Percentiles rank a stretch among this genome's conserved stretches.
These are phyloP conservation scores for Tympanopsis confertula DNA, from an alignment of 2,329 filamentous ascomycete genomes.

Conservation along the genomic window DNA sequence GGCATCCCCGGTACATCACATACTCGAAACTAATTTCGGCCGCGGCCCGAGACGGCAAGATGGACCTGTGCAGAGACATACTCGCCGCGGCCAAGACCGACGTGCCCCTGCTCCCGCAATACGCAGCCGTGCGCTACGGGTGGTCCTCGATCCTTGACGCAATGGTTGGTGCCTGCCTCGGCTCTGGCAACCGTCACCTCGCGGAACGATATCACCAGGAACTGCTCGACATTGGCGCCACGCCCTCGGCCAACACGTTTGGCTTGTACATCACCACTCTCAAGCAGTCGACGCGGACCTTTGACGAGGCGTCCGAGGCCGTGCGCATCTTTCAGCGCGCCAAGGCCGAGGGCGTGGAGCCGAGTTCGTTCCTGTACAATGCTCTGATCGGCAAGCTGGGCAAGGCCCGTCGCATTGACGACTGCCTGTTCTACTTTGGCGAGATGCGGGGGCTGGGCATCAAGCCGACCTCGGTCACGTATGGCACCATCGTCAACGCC, in stretches of 20 bases:
- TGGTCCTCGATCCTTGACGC: conserved; percentile 95
- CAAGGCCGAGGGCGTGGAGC: conserved; percentile 85
- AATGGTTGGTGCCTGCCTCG: conserved; percentile 88
- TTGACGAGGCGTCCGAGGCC: conserved; percentile 92
- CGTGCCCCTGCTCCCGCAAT: conserved; percentile 73
- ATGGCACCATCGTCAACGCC: conserved; percentile 95
- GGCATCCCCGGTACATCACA: conserved; percentile 89
- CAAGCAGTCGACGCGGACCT: conserved; percentile 93
- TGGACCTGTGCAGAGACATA: conserved; percentile 74
- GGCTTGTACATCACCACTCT: conserved; percentile 96
- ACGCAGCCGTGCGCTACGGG: conserved; percentile 79
- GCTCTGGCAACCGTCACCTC: conserved; percentile 65
- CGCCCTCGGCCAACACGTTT: conserved; percentile 93
- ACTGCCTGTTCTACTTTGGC: conserved; percentile 94
- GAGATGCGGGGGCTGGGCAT: conserved; percentile 92
- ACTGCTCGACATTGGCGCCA: conserved; percentile 76
- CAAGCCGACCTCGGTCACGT: conserved; percentile 92
- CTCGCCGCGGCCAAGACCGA: conserved; percentile 80
- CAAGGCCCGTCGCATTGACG: conserved; percentile 93
- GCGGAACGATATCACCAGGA: conserved; percentile 87
- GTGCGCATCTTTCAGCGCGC: conserved; percentile 95
- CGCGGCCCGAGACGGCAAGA: conserved; percentile 73
- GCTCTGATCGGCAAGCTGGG: conserved; percentile 95
- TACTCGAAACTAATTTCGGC: conserved; percentile 91
- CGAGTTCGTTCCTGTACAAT: conserved; percentile 95